Conservation (phyloP, 768 basidiomycete species). For the Steccherinum ochraceum region DNA sequence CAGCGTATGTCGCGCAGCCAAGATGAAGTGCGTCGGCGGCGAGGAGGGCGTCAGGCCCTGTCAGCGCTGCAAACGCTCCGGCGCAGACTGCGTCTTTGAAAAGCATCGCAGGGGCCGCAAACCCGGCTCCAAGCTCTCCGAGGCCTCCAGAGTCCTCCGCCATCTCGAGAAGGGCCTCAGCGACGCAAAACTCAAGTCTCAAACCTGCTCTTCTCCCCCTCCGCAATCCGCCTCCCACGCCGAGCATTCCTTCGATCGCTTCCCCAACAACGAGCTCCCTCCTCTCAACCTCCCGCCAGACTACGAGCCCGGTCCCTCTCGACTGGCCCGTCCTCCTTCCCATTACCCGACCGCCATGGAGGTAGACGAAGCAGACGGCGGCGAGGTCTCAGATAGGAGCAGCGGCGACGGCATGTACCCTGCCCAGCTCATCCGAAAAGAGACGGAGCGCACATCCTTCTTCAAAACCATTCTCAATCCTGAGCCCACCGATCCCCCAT, state of each 20-base stretch:
- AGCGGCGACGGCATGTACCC: conserved; percentile 64
- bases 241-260: conserved; percentile 28
- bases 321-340: conserved; percentile 3
- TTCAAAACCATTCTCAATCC: conserved; percentile 82
- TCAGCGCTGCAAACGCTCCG: conserved; percentile 79
- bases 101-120: conserved; percentile 86
- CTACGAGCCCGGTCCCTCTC: conserved; percentile 16
- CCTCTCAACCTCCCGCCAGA: conserved; percentile 37
- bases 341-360: conserved; percentile 9
- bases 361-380: conserved; percentile 59
- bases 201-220: conserved; percentile 29
- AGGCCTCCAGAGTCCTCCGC: conserved; percentile 85
- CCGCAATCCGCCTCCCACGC: conserved; percentile 13
- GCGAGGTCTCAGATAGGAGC: conserved; percentile 32
- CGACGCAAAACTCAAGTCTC: conserved; percentile 67
- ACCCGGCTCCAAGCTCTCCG: conserved; percentile 88
- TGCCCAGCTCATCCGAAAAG: conserved; percentile 64
- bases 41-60: conserved; percentile 79
- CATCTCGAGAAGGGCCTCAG: conserved; percentile 80
- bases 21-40: conserved; percentile 89
- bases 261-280: conserved; percentile 41
- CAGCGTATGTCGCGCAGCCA: conserved; percentile 55
- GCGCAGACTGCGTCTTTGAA: conserved; percentile 80
- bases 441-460: conserved; percentile 64
- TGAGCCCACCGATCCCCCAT: conserved; percentile 34